These are phyloP conservation scores for Oryza rufipogon DNA, from an alignment of 176 grass and related monocot species.

Conservation along the genomic window DNA sequence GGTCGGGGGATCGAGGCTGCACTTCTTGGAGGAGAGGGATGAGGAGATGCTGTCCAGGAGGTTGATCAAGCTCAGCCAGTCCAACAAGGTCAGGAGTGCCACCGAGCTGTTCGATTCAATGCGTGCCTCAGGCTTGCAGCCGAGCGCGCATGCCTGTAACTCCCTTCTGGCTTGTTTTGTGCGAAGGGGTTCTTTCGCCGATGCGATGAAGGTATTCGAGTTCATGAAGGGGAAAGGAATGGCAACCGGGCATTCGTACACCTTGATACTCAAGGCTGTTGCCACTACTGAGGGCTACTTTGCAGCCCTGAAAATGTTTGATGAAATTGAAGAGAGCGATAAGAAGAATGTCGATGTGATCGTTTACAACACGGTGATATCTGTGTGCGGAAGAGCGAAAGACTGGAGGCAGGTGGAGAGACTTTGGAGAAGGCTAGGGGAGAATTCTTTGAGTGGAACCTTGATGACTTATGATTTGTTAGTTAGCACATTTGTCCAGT, in stretches of 20 bases:
- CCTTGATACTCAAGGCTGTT: conserved; percentile 76
- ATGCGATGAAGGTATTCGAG: conserved; percentile 69
- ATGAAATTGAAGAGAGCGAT: conserved; percentile 46
- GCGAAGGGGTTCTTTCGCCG: conserved; percentile 37
- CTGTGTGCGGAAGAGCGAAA: conserved; percentile 69
- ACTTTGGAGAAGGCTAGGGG: conserved; percentile 68
- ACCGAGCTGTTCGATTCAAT: conserved; percentile 79
- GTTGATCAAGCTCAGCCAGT: conserved; percentile 69
- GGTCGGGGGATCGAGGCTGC: conserved; percentile 44
- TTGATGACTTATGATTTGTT: conserved; percentile 80
- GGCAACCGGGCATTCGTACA: conserved; percentile 70
- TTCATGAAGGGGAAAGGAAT: conserved; percentile 59
- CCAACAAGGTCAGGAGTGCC: conserved; percentile 84
- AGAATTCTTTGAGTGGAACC: conserved; percentile 61
- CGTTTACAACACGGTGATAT: conserved; percentile 94
- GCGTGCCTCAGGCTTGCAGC: conserved; percentile 62
- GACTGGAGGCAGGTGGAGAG: conserved; percentile 71
- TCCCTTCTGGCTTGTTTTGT: conserved; percentile 68
- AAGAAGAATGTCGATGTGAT: conserved; percentile 65
- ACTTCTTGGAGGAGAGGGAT: conserved; percentile 91
- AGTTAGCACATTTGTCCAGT: conserved; percentile 90
- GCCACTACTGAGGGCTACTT: conserved; percentile 49
- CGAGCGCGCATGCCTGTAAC: conserved; percentile 79
- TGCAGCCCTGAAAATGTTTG: conserved; percentile 66
- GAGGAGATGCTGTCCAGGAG: conserved; percentile 70